phyloP scores from a whole-genome alignment of 495 filamentous ascomycete genomes.

The Xylaria scruposa region DNA sequence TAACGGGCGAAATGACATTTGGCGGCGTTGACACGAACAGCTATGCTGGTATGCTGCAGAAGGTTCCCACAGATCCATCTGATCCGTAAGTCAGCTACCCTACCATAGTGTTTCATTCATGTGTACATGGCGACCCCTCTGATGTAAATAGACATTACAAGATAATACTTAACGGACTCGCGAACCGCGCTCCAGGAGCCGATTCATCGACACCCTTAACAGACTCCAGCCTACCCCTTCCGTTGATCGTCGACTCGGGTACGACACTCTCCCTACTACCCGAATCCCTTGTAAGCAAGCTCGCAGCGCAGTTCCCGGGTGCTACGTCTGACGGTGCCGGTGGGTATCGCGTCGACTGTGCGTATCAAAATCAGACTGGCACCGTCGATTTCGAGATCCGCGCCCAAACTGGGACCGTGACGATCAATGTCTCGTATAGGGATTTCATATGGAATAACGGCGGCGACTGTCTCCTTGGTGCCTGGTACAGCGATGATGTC shows the following conservation, averaged over 20 bases:
- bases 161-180: slow-evolving; percentile 65
- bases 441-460: slow-evolving; percentile 68
- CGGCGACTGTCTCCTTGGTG: slow-evolving; percentile 57
- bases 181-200: slow-evolving; percentile 44
- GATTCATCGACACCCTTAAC: neutral
- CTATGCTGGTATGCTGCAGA: slow-evolving; percentile 65
- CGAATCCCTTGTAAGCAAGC: slow-evolving; percentile 56
- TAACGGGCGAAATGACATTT: slow-evolving; percentile 76
- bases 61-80: slow-evolving; percentile 47
- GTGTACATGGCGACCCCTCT: slow-evolving; percentile 56
- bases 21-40: slow-evolving; percentile 81
- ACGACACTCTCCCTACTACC: slow-evolving; percentile 72
- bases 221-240: slow-evolving; percentile 50
- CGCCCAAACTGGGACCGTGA: slow-evolving; percentile 40
- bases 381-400: slow-evolving; percentile 67
- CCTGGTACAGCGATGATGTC: slow-evolving; percentile 43
- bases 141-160: slow-evolving; percentile 47
- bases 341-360: slow-evolving; percentile 68
- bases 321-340: slow-evolving; percentile 60
- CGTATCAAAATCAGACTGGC: slow-evolving; percentile 55
- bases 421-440: slow-evolving; percentile 65
- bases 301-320: slow-evolving; percentile 56
- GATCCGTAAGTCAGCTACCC: slow-evolving; percentile 33
- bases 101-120: neutral
- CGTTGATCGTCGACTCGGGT: slow-evolving; percentile 73